These are phyloP conservation scores for Rhynchosporium graminicola DNA, from an alignment of 2,329 filamentous ascomycete species.

Conservation along the genomic window DNA sequence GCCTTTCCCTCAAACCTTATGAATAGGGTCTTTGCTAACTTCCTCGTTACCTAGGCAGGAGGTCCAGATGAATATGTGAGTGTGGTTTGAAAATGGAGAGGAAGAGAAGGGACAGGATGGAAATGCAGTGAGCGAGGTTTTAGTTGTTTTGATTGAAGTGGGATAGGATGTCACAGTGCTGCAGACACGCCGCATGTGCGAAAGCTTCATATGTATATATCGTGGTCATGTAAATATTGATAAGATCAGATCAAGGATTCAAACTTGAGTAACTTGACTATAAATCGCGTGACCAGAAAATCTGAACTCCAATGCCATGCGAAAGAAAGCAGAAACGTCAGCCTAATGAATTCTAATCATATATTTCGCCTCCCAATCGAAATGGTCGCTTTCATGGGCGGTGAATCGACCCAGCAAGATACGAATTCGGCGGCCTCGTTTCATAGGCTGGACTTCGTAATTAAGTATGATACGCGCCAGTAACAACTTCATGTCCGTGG, in stretches of 20 bases:
- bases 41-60: not conserved
- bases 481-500: slow-evolving; percentile 29
- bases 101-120: not conserved
- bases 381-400: slow-evolving; percentile 27
- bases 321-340: too few relatives aligned
- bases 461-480: slow-evolving; percentile 29
- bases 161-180: not conserved
- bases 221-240: too few relatives aligned
- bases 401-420: slow-evolving; percentile 22
- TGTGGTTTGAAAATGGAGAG: too few relatives aligned
- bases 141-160: not conserved
- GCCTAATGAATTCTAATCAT: slow-evolving; percentile 44
- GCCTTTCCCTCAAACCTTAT: too few relatives aligned
- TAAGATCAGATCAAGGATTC: too few relatives aligned
- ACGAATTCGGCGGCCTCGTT: slow-evolving; percentile 20
- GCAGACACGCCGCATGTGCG: too few relatives aligned
- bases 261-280: too few relatives aligned
- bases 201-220: too few relatives aligned
- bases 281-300: too few relatives aligned
- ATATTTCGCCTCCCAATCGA: slow-evolving; percentile 22
- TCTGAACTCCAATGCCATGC: too few relatives aligned
- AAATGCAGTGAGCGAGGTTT: too few relatives aligned
- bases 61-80: slow-evolving; percentile 2
- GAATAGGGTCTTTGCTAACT: too few relatives aligned
- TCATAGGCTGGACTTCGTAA: slow-evolving; percentile 28